Percentiles rank a stretch among this genome's conserved stretches.
Conservation (phyloP, 805 yeast genomes). For the Zygosaccharomyces rouxii region DNA sequence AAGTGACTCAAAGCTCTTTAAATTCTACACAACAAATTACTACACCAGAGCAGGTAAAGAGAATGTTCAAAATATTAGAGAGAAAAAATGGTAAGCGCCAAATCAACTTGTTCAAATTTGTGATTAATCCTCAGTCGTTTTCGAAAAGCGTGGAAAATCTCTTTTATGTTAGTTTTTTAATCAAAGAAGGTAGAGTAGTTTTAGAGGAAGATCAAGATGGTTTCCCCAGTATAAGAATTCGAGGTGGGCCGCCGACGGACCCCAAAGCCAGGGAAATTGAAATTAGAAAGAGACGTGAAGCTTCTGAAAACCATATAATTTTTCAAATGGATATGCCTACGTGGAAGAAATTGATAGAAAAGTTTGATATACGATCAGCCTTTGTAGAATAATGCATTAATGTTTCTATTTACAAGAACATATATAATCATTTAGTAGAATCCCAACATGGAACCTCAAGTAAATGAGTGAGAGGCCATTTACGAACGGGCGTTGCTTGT, state of each 20-base stretch:
- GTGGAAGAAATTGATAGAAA: conserved; percentile 56
- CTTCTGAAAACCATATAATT: conserved; percentile 55
- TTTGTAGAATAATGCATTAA: conserved; percentile 34
- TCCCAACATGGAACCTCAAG: conserved; percentile 51
- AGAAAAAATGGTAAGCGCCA: conserved; percentile 35
- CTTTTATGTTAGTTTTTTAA: conserved; percentile 75
- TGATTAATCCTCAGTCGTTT: conserved; percentile 73
- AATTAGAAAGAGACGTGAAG: conserved; percentile 26
- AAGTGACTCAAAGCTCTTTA: conserved; percentile 49
- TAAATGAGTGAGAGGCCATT: conserved; percentile 73
- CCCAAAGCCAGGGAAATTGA: conserved; percentile 25
- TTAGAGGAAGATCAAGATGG: conserved; percentile 51
- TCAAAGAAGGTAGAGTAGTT: conserved; percentile 63
- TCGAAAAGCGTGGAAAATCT: conserved; percentile 78
- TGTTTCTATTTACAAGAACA: background rate
- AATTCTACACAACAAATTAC: conserved; percentile 49
- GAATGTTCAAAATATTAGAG: conserved; percentile 43
- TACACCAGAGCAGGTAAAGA: conserved; percentile 60
- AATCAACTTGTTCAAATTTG: conserved; percentile 58
- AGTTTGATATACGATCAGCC: conserved; percentile 51
- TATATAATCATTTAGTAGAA: background rate
- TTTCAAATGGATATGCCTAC: conserved; percentile 64
- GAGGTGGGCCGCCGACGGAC: conserved; percentile 30
- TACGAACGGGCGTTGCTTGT: conserved; percentile 59
- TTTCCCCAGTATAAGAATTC: conserved; percentile 39